Evolutionary conservation across 1,284 basidiomycete species (phyloP).

Genomic region (Tilletiopsis washingtonensis): DNA sequence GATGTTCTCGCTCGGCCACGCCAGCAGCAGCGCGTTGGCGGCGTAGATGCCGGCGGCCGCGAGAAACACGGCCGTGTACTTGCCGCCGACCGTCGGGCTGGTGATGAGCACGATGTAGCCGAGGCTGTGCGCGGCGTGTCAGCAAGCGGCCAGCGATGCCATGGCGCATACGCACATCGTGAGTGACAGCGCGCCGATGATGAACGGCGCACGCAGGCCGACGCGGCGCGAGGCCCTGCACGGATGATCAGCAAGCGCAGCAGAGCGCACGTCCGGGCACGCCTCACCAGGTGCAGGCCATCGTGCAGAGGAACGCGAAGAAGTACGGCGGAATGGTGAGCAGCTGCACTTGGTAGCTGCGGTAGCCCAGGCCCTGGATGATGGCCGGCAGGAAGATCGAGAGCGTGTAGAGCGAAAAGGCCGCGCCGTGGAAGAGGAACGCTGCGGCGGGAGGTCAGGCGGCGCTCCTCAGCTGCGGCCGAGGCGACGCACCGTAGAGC

Average conservation of each 20-base stretch:
- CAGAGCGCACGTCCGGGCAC: too few relatives aligned
- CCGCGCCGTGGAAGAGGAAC: slow-evolving; percentile 61
- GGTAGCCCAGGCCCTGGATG: slow-evolving; percentile 57
- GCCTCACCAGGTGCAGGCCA: slow-evolving; percentile 54
- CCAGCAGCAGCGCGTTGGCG: slow-evolving; percentile 53
- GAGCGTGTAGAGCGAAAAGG: slow-evolving; percentile 45
- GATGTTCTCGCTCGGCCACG: slow-evolving; percentile 64
- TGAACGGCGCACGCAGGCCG: slow-evolving; percentile 57
- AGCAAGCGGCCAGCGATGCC: too few relatives aligned
- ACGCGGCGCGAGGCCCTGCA: too few relatives aligned
- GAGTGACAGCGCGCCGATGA: slow-evolving; percentile 55
- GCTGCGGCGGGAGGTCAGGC: too few relatives aligned
- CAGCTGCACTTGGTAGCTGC: slow-evolving; percentile 59
- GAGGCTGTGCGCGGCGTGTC: too few relatives aligned
- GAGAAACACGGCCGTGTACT: slow-evolving; percentile 59
- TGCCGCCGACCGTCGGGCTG: slow-evolving; percentile 54
- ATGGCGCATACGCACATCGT: too few relatives aligned
- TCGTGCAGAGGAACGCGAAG: slow-evolving; percentile 48
- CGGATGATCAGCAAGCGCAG: too few relatives aligned
- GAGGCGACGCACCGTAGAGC: slow-evolving; percentile 50
- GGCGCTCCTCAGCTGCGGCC: slow-evolving; percentile 18
- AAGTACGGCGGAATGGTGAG: slow-evolving; percentile 59
- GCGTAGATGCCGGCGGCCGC: slow-evolving; percentile 59
- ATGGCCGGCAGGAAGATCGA: slow-evolving; percentile 51
- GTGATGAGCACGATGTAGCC: slow-evolving; percentile 62